Evolutionary conservation across 192 early-diverging fungal genomes (phyloP).

Genomic region (Podila epicladia): DNA sequence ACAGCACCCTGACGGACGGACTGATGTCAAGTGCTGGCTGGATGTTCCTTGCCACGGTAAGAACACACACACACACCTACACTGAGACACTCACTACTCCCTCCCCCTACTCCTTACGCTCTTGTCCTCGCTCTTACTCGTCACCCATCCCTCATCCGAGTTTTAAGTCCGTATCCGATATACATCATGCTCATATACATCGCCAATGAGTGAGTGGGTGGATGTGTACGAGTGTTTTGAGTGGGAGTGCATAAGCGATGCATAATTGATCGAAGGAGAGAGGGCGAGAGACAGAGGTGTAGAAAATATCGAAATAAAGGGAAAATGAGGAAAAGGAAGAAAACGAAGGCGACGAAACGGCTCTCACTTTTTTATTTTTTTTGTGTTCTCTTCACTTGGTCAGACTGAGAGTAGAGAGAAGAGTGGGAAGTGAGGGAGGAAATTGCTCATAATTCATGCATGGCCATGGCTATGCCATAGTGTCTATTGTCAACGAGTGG

Average conservation of each 20-base stretch:
- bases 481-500: background rate
- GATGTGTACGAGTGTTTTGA: no score
- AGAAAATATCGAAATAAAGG: no score
- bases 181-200: no score
- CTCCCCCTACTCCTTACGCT: background rate
- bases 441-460: background rate
- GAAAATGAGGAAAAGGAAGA: no score
- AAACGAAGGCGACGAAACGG: background rate
- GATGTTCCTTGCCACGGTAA: constrained; percentile 19
- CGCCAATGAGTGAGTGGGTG: no score
- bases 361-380: background rate
- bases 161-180: no score
- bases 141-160: background rate
- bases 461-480: background rate
- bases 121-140: background rate
- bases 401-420: background rate
- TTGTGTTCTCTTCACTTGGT: background rate
- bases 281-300: no score
- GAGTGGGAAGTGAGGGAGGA: background rate
- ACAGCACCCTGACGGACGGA: constrained; percentile 22
- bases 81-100: background rate
- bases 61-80: background rate
- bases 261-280: no score
- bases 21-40: constrained; percentile 15
- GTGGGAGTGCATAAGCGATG: no score